Evolutionary conservation across 768 basidiomycete species (phyloP), one percentile per base, ranked within the genome.

Genomic region (Galerina marginata): DNA sequence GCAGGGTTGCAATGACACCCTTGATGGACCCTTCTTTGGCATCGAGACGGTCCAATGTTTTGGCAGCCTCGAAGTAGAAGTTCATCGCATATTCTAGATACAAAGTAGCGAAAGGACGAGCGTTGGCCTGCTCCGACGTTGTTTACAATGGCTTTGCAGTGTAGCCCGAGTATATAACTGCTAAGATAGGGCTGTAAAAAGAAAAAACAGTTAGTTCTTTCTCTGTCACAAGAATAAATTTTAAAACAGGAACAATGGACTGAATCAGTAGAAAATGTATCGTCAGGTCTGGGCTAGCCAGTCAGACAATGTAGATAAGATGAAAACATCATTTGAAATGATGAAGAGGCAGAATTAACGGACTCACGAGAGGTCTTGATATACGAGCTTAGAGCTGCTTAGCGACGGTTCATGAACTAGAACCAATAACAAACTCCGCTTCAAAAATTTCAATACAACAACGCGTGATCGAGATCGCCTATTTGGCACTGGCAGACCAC

Each of bases 251-350:
- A 67, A 58, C 54, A 51, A 20, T 57, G 49, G 48, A 62, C 26
- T 39, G 52, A 45, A 66, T 79, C 72, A 83, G 76, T 20, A 49
- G 62, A 54, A 48, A 67, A 50, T 23, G 55, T 61, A 59, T 88
- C 89, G 79, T 85, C 88, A 83, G 66, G 66, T 72, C 75, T 74
- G 77, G 76, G 70, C 60, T 63, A 65, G 72, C 75, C 81, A 79
- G 80, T 93, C 85, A 68, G 92, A 92, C 91, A 93, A 93, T 93
- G 92, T 93, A 93, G 92, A 93, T 93, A 92, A 91, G 78, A 75
- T 68, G 75, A 65, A 71, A 75, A 69, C 89, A 89, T 81, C 50
- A 39, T 62, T 59, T 53, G 43, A 57, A 56, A 9, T 57, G 20
- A 53, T 55, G 51, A 25, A 20, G 50, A 53, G 47, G 29, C 29